Evolutionary conservation across 441 rosid species (phyloP).

Genomic region (Aquilaria agallochum): DNA sequence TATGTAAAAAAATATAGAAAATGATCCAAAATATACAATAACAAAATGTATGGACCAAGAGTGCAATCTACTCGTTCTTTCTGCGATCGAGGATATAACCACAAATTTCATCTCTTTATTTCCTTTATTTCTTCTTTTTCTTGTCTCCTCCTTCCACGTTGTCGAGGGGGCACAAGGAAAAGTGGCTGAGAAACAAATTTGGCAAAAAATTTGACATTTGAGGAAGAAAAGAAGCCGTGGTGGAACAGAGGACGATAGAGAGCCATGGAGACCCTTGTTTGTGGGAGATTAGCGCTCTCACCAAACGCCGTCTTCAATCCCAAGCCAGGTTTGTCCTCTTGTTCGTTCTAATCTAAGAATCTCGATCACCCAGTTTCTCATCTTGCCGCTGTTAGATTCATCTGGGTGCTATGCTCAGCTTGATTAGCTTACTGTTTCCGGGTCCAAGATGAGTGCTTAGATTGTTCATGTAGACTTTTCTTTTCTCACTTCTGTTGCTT

Average conservation of each 20-base stretch:
- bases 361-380: not conserved
- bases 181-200: not conserved
- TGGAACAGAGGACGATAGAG: conserved; percentile 10
- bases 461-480: no score
- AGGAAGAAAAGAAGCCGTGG: conserved; percentile 9
- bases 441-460: no score
- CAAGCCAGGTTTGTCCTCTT: conserved; percentile 47
- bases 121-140: no score
- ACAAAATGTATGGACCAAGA: no score
- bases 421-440: not conserved
- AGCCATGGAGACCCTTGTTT: conserved; percentile 74
- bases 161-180: not conserved
- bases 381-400: conserved; percentile 7
- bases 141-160: no score
- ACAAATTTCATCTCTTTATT: no score
- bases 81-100: no score
- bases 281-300: conserved; percentile 84
- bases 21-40: no score
- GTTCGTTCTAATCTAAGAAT: not conserved
- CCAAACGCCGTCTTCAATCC: conserved; percentile 64
- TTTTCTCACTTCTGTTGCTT: no score
- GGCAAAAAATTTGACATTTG: conserved; percentile 16
- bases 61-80: no score
- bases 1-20: no score
- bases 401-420: conserved; percentile 4